phyloP scores from a whole-genome alignment of 2,329 filamentous ascomycete species.

The Nemania sp. region DNA sequence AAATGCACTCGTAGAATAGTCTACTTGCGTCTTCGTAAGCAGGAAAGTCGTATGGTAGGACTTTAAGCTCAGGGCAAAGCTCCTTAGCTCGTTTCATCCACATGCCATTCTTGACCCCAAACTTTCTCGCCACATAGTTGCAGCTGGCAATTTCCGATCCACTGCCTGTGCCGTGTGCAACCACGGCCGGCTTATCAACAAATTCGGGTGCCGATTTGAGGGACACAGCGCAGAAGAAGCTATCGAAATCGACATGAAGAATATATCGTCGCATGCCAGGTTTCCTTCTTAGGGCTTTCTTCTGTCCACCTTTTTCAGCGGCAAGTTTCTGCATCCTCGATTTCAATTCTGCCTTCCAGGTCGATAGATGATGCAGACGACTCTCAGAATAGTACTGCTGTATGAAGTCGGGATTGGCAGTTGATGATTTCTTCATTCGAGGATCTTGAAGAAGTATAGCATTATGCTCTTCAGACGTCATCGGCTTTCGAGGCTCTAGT shows the following conservation, averaged over 20 bases:
- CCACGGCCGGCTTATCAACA: conserved; percentile 77
- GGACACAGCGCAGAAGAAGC: conserved; percentile 96
- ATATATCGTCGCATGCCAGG: conserved; percentile 76
- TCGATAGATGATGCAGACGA: conserved; percentile 89
- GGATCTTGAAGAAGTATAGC: conserved; percentile 82
- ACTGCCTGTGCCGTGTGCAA: conserved; percentile 82
- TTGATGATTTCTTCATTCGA: conserved; percentile 82
- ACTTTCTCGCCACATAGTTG: conserved; percentile 87
- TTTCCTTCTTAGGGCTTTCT: conserved; percentile 52
- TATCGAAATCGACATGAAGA: conserved; percentile 96
- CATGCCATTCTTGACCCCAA: conserved; percentile 96
- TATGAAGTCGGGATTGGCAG: conserved; percentile 89
- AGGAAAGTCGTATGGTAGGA: conserved; percentile 93
- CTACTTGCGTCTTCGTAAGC: conserved; percentile 91
- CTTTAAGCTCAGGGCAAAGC: conserved; percentile 80
- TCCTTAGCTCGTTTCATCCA: conserved; percentile 95
- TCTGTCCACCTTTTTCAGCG: conserved; percentile 62
- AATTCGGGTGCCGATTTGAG: conserved; percentile 75
- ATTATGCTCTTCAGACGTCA: conserved; percentile 94
- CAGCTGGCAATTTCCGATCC: conserved; percentile 97
- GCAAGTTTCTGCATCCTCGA: conserved; percentile 81
- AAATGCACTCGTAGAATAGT: conserved; percentile 82
- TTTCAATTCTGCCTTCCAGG: conserved; percentile 95
- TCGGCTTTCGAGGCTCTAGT: conserved; percentile 33
- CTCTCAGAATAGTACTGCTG: conserved; percentile 96